Percentiles rank a stretch among this genome's conserved stretches.
Conservation (phyloP, 768 basidiomycete genomes). For the Lactarius trivialis region DNA sequence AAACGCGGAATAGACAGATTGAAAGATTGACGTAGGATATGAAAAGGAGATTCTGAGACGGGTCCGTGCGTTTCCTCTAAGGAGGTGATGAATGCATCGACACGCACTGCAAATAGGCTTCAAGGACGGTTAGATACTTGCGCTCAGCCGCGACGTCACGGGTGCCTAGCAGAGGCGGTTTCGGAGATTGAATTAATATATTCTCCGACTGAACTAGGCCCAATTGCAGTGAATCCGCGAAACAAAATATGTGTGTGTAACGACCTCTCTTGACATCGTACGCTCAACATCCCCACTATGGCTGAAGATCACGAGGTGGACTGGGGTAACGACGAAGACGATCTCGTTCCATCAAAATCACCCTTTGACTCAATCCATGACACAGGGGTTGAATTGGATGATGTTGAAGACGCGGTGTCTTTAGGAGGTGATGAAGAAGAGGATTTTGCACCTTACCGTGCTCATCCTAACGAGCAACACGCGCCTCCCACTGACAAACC, state of each 20-base stretch:
- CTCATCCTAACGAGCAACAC: constrained; percentile 18
- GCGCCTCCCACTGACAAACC: neutral
- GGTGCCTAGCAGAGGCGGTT: neutral
- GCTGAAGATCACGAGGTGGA: constrained; percentile 65
- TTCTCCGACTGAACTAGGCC: constrained; percentile 11
- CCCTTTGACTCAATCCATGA: constrained; percentile 17
- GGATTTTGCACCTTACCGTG: constrained; percentile 43
- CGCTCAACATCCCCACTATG: constrained; percentile 34
- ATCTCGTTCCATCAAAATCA: constrained; percentile 22
- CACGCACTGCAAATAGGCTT: constrained; percentile 1
- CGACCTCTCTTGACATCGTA: constrained; percentile 11
- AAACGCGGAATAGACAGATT: constrained; percentile 23
- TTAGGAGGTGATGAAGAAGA: constrained; percentile 64
- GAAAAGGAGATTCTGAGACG: neutral
- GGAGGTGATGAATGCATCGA: constrained; percentile 4
- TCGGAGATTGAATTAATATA: constrained; percentile 1
- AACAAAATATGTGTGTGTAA: neutral
- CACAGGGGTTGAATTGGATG: constrained; percentile 29
- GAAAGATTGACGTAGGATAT: neutral
- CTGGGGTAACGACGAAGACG: constrained; percentile 55
- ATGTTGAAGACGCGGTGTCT: constrained; percentile 59
- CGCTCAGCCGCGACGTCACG: neutral
- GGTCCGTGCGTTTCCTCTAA: constrained; percentile 1
- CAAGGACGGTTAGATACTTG: neutral
- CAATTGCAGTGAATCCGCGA: neutral